Evolutionary conservation across 1,284 basidiomycete species (phyloP), one percentile per base, ranked within the genome.

Genomic region (Phellinidium pouzarii): DNA sequence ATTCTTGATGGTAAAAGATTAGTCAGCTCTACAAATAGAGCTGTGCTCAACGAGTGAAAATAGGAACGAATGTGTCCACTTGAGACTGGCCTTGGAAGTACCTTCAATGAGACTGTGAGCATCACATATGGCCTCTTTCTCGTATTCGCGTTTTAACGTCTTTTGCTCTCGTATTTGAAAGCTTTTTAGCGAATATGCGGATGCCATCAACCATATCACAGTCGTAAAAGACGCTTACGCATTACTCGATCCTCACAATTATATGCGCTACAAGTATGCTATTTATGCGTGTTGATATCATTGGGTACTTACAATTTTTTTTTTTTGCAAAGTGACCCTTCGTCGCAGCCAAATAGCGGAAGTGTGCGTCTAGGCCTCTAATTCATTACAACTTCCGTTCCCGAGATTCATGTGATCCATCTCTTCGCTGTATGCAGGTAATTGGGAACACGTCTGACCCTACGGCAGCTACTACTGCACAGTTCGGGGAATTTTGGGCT

Each of bases 191-290:
- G 70, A 72, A 59, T 75, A 63, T 58, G 70, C 65, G 6, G 69
- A 72, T 50, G 71, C 72, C 1, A 62, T 75, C 31, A 71, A 74
- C 54, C 66, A 74, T 53, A 74, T 75, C 54, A 74, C 73, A 0
- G 25, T 62, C 25, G 62, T 56, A 1, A 74, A 75, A 56, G 70
- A 68, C 19, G 72, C 67, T 29, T 74, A 73, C 52, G 71, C 71
- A 0, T 55, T 74, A 11, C 56, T 75, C 40, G 73, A 75, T 53
- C 72, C 73, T 9, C 73, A 75, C 54, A 75, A 74, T 52, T 75
- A 75, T 54, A 75, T 75, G 73, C 67, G 72, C 44, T 73, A 71
- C 64, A 71, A 72, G 72, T 73, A 44, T 48, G 62, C 52, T 11
- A 11, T 4, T 17, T 34, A 45, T 23, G 14, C 19, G 22, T 31